These are phyloP conservation scores for Hericium alpestre DNA, from an alignment of 768 basidiomycete genomes.

Conservation along the genomic window DNA sequence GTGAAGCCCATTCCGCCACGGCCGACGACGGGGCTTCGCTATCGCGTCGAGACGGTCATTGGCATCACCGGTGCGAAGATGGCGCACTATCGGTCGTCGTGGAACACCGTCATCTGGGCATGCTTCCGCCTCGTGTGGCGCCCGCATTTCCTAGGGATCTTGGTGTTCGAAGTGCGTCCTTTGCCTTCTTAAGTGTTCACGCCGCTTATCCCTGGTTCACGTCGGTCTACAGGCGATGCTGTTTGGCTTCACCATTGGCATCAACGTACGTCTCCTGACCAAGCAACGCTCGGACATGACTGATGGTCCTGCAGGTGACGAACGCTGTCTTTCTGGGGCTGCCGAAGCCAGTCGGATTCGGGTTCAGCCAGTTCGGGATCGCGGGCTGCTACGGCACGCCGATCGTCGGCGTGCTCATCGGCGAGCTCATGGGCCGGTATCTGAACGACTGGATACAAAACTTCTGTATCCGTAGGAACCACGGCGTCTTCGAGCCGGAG, in stretches of 20 bases:
- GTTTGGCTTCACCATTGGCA: constrained; percentile 56
- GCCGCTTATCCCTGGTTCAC: background rate
- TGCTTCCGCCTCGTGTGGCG: constrained; percentile 49
- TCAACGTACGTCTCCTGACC: constrained; percentile 29
- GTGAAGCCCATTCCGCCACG: constrained; percentile 26
- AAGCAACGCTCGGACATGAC: too few relatives aligned
- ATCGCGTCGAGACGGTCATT: constrained; percentile 48
- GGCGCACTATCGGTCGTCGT: constrained; percentile 44
- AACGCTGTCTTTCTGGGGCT: constrained; percentile 52
- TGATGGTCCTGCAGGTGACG: constrained; percentile 33
- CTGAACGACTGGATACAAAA: constrained; percentile 39
- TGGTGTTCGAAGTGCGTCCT: constrained; percentile 40
- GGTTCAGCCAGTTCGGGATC: constrained; percentile 35
- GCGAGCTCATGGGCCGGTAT: constrained; percentile 39
- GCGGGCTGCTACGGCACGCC: constrained; percentile 44
- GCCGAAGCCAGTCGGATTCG: constrained; percentile 42
- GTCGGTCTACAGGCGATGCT: constrained; percentile 29
- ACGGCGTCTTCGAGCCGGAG: constrained; percentile 44
- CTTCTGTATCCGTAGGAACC: constrained; percentile 30
- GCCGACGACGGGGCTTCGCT: constrained; percentile 27
- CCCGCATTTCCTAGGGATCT: constrained; percentile 44
- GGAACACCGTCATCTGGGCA: constrained; percentile 34
- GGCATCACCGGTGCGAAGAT: constrained; percentile 53
- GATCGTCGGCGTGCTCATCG: constrained; percentile 39
- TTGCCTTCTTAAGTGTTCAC: background rate